Evolutionary conservation across 306 rosid genomes (phyloP), one percentile per base, ranked within the genome.

Genomic region (Prosopis cineraria): DNA sequence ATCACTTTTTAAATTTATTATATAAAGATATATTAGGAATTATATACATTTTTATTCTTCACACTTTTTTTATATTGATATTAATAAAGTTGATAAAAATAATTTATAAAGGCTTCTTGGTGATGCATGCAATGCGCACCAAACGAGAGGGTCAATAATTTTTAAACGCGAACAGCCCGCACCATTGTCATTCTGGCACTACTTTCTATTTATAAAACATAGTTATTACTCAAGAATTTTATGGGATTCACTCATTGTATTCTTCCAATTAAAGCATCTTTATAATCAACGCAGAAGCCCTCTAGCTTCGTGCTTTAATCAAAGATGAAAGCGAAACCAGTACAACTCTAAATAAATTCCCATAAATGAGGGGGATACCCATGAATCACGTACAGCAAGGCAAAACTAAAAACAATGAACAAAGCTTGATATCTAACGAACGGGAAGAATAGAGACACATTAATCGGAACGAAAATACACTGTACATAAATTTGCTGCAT

Each of bases 381-480:
- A 76, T 84, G 80, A 68, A 82, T 82, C 89, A 78, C 92, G 88
- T 81, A 70, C 81, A 84, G 83, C 80, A 73, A 73, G 86, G 84
- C 85, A 85, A 86, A 88, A 90, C 88, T 86, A 79, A 56, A 76
- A 85, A 90, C 83, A 85, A 82, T 78, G 65, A 85, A 85, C 91
- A 83, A 14, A 75, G 90, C 81, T 86, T 82, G 84, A 84, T 83
- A 86, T 86, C 86, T 85, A 83, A 80, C 87, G 75, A 68, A 79
- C 77, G 77, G 68, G 72, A 83, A 88, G 78, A 81, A 79, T 81
- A 82, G 75, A 80, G 81, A 83, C 78, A 80, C 87, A 87, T 89
- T 82, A 85, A 87, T 88, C 73, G 85, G 82, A 89, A 88, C 92
- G 85, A 88, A 84, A 88, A 69, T 89, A 87, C 81, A 92, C 95